phyloP scores from a whole-genome alignment of 352 stramenopile genomes.

The Pythium coloratum region DNA sequence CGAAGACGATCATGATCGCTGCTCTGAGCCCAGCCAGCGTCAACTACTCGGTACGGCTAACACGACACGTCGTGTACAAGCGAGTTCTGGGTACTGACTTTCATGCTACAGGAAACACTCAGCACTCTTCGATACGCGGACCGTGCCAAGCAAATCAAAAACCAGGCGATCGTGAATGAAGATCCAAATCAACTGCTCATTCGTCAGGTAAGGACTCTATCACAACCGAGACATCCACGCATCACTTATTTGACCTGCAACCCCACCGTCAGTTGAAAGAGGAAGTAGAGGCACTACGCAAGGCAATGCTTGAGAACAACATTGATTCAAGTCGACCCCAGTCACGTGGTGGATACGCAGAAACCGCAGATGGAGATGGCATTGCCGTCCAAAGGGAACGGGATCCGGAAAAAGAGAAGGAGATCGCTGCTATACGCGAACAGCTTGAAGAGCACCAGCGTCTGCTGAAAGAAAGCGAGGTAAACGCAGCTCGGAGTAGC shows the following conservation, averaged over 20 bases:
- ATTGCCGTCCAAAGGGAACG: slow-evolving; percentile 12
- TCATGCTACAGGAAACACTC: slow-evolving; percentile 74
- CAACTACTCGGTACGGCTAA: slow-evolving; percentile 71
- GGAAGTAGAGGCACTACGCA: slow-evolving; percentile 65
- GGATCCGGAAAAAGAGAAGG: slow-evolving; percentile 53
- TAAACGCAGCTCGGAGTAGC: slow-evolving; percentile 5
- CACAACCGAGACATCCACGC: no score
- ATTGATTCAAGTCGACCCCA: slow-evolving; percentile 44
- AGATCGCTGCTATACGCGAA: slow-evolving; percentile 63
- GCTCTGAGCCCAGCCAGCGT: slow-evolving; percentile 84
- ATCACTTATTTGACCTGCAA: no score
- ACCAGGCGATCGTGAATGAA: slow-evolving; percentile 92
- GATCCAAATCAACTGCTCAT: slow-evolving; percentile 89
- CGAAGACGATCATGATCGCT: slow-evolving; percentile 92
- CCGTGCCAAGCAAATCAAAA: slow-evolving; percentile 92
- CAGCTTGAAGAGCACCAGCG: slow-evolving; percentile 80
- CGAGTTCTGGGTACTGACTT: not conserved
- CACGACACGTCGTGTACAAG: not conserved
- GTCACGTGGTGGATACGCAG: slow-evolving; percentile 37
- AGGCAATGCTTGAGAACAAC: slow-evolving; percentile 75
- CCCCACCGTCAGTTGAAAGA: slow-evolving; percentile 47
- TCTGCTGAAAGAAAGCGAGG: slow-evolving; percentile 74
- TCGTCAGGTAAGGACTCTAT: slow-evolving; percentile 41
- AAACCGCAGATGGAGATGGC: slow-evolving; percentile 25
- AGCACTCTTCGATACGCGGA: slow-evolving; percentile 91